Base-by-base conservation (phyloP, 1,284 basidiomycete genomes). In the Fomes fomentarius region DNA sequence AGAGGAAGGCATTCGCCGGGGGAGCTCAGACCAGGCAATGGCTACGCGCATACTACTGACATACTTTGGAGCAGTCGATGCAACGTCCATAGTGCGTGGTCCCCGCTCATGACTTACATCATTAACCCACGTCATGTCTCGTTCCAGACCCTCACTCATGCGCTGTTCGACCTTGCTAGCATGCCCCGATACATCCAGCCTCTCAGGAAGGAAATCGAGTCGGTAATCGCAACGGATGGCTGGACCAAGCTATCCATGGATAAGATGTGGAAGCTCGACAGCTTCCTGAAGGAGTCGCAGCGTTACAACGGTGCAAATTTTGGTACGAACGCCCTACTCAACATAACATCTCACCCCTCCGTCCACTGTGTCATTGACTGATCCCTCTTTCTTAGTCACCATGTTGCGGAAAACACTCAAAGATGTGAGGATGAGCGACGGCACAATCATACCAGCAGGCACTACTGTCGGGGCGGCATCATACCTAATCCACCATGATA, bases 191-290 rank as follows among this genome's bases (percentile, higher is more conserved):
- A 72, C 40, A 61, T 76, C 15, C 56, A 67, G 15, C 70, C 70
- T 1, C 60, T 82, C 35, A 71, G 79, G 3, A 72, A 77, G 39
- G 80, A 82, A 57, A 65, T 79, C 0, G 72, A 76, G 22, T 46
- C 50, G 3, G 63, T 74, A 2, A 52, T 76, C 9, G 50, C 56
- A 0, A 61, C 66, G 31, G 70, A 78, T 14, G 78, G 79, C 0
- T 78, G 78, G 75, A 76, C 73, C 0, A 79, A 78, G 58, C 58
- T 56, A 0, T 67, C 74, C 0, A 64, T 82, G 47, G 62, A 59
- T 10, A 77, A 75, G 44, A 73, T 82, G 74, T 63, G 65, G 46
- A 77, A 77, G 50, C 57, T 81, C 19, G 80, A 83, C 56, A 82
- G 79, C 54, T 80, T 82, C 61, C 56, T 83, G 41, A 74, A 76